Evolutionary conservation across 345 rosid genomes (phyloP).

Genomic region (Eucalyptus fibrosa): DNA sequence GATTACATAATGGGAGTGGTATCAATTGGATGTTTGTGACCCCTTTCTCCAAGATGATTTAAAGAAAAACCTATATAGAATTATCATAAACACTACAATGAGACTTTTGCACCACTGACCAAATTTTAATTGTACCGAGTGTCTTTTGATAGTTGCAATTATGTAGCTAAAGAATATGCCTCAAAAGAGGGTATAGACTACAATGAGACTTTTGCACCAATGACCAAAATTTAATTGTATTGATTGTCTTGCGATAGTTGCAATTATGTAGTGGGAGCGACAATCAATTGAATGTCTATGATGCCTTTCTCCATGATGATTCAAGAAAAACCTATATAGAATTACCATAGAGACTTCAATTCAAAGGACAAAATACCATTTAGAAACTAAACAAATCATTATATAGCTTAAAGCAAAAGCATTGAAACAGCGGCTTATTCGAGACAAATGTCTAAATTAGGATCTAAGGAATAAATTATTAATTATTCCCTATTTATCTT

Average conservation of each 20-base stretch:
- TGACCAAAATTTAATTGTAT: not conserved
- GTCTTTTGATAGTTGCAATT: not conserved
- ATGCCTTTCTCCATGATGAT: not conserved
- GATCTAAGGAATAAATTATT: not conserved
- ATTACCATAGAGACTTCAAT: not conserved
- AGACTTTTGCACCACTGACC: not conserved
- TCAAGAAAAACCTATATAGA: not conserved
- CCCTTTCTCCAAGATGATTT: not conserved
- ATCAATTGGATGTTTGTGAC: not conserved
- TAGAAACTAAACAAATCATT: not conserved
- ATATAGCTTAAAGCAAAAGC: not conserved
- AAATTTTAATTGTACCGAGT: no score
- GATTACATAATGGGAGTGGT: no score
- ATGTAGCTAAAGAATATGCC: not conserved
- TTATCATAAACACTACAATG: not conserved
- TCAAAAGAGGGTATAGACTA: not conserved
- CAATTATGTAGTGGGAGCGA: accelerated
- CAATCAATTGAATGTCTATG: not conserved
- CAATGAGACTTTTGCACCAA: not conserved
- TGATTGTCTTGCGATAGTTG: accelerated
- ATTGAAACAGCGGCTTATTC: accelerated
- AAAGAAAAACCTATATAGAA: no score
- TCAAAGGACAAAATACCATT: not conserved
- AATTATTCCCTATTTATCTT: not conserved
- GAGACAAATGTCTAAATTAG: not conserved